Percentiles rank a stretch among this genome's conserved stretches.
Conservation (phyloP, 176 grass and related monocot species). For the Puccinellia tenuiflora region DNA sequence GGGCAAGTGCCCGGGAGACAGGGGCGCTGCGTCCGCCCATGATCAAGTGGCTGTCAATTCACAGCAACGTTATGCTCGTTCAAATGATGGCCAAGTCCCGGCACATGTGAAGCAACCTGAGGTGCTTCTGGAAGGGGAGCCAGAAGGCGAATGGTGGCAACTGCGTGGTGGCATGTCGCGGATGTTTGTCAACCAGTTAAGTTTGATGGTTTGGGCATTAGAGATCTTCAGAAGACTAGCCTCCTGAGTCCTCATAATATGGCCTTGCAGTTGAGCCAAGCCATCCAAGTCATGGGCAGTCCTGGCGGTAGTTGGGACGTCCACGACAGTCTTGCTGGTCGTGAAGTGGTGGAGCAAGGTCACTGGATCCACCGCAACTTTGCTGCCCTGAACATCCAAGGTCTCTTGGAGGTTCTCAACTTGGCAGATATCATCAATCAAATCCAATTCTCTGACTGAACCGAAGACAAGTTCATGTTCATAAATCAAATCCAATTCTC, state of each 20-base stretch:
- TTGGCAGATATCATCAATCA: not conserved
- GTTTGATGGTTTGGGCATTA: not conserved
- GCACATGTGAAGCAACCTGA: too few relatives aligned
- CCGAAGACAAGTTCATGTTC: too few relatives aligned
- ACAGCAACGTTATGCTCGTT: too few relatives aligned
- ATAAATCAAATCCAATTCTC: not conserved
- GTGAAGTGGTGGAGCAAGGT: not conserved
- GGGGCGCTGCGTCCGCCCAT: too few relatives aligned
- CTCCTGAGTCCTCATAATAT: not conserved
- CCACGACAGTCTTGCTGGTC: not conserved
- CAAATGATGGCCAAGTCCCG: too few relatives aligned
- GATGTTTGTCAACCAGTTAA: not conserved
- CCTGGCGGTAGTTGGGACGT: not conserved
- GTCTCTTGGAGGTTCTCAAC: not conserved
- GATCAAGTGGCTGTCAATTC: too few relatives aligned
- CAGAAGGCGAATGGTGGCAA: not conserved
- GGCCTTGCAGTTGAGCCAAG: too few relatives aligned
- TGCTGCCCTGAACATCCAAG: not conserved
- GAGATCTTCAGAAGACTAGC: not conserved
- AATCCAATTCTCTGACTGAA: too few relatives aligned
- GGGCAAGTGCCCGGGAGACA: too few relatives aligned
- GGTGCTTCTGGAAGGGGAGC: not conserved
- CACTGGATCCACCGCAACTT: not conserved
- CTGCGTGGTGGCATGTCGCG: too few relatives aligned
- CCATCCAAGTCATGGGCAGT: not conserved